phyloP scores from a whole-genome alignment of 306 rosid species.

The Pyrus communis region DNA sequence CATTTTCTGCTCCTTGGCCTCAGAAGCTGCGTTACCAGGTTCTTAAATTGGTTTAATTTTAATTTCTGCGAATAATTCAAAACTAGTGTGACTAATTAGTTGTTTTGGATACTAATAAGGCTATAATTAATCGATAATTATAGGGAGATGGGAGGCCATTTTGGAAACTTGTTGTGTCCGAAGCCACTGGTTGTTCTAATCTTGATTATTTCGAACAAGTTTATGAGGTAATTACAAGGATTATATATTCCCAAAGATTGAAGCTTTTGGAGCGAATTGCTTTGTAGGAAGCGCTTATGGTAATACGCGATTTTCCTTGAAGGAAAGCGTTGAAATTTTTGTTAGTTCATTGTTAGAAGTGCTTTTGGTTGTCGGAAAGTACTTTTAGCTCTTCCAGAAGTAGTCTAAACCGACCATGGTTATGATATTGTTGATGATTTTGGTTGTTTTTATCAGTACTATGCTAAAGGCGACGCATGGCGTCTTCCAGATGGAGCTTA shows the following conservation, averaged over 20 bases:
- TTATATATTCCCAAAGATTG: neutral
- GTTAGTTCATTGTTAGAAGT: too few relatives aligned
- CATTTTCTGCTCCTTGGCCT: constrained; percentile 80
- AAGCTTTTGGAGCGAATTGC: neutral
- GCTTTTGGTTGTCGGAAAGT: too few relatives aligned
- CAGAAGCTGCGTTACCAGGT: constrained; percentile 90
- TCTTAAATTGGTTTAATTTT: neutral
- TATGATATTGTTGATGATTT: neutral
- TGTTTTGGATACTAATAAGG: constrained; percentile 1
- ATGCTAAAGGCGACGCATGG: constrained; percentile 85
- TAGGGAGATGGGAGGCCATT: constrained; percentile 99
- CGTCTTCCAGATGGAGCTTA: constrained; percentile 72
- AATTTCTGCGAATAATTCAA: neutral
- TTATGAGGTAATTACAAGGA: constrained; percentile 48
- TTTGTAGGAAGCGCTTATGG: too few relatives aligned
- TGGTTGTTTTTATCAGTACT: constrained; percentile 47
- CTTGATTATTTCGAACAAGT: constrained; percentile 78
- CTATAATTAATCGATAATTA: neutral
- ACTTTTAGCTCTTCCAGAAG: too few relatives aligned
- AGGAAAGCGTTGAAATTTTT: too few relatives aligned
- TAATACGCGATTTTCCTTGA: too few relatives aligned
- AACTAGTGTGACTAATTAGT: neutral
- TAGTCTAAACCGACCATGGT: neutral
- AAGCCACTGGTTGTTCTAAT: constrained; percentile 83
- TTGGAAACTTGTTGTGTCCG: constrained; percentile 91